Evolutionary conservation across 2,329 filamentous ascomycete species (phyloP).

Genomic region (Elsinoe necatrix): DNA sequence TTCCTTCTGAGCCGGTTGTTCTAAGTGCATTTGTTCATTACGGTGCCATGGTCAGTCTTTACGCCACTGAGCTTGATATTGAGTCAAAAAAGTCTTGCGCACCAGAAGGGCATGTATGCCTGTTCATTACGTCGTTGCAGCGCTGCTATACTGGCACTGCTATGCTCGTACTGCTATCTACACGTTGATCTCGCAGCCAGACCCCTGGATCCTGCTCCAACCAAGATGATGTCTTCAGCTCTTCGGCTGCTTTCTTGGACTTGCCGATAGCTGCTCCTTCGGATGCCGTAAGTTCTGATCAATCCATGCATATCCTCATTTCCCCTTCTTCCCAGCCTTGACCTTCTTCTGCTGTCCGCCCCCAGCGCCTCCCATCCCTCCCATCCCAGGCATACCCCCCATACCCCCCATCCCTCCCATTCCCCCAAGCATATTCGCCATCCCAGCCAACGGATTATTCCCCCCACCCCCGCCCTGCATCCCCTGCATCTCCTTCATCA

Average conservation of each 20-base stretch:
- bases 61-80: too few relatives aligned
- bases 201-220: neutral
- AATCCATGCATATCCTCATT: neutral
- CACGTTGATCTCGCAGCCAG: neutral
- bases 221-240: neutral
- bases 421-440: conserved; percentile 26
- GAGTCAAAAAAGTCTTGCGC: too few relatives aligned
- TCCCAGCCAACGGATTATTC: conserved; percentile 26
- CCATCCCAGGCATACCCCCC: neutral
- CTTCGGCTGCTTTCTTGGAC: too few relatives aligned
- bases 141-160: neutral
- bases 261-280: neutral
- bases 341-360: conserved; percentile 24
- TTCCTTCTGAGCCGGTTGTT: too few relatives aligned
- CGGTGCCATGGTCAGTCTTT: too few relatives aligned
- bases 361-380: conserved; percentile 18
- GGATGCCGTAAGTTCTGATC: neutral
- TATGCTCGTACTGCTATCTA: neutral
- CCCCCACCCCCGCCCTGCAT: conserved; percentile 19
- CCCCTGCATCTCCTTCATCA: conserved; percentile 87
- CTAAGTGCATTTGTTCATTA: too few relatives aligned
- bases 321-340: conserved; percentile 27
- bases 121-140: neutral
- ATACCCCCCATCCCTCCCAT: conserved; percentile 17
- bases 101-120: neutral